A percentile compares a stretch with the other conserved stretches of the same genome.
Evolutionary conservation across 179 eudicot genomes (phyloP).

Genomic region (Spinacia oleracea): DNA sequence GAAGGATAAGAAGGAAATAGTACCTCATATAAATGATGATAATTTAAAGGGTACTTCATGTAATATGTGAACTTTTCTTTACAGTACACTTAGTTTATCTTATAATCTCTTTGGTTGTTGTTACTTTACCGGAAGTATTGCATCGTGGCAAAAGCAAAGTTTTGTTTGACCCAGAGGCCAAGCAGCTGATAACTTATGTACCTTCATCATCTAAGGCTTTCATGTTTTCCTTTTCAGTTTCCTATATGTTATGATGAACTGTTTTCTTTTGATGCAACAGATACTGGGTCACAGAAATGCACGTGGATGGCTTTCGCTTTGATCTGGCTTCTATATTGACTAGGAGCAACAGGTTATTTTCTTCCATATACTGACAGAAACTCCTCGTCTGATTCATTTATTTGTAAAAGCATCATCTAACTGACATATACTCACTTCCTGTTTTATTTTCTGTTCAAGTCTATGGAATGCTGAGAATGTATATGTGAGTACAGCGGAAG

Average conservation of each 20-base stretch:
- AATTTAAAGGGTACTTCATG: not conserved
- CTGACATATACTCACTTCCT: too few relatives aligned
- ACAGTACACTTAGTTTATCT: not conserved
- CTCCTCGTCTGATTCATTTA: too few relatives aligned
- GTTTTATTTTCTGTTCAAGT: slow-evolving; percentile 40
- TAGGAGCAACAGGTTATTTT: slow-evolving; percentile 80
- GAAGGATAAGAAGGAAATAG: not conserved
- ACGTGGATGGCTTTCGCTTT: slow-evolving; percentile 98
- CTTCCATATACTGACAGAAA: slow-evolving; percentile 19
- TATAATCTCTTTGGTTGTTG: not conserved
- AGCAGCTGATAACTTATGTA: not conserved
- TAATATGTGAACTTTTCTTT: not conserved
- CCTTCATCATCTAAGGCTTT: not conserved
- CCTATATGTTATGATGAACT: slow-evolving; percentile 1
- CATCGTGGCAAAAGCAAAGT: not conserved
- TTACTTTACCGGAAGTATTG: not conserved
- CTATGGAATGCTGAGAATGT: slow-evolving; percentile 89
- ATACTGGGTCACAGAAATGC: slow-evolving; percentile 98
- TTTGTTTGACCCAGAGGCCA: not conserved
- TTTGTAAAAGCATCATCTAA: not conserved
- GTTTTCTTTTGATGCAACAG: slow-evolving; percentile 42
- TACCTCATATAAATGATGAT: not conserved
- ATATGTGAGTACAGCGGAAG: slow-evolving; percentile 60
- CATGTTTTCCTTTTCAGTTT: not conserved
- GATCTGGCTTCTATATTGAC: slow-evolving; percentile 98